These are phyloP conservation scores for Boletus rubropictus DNA, from an alignment of 768 basidiomycete genomes.

Conservation along the genomic window DNA sequence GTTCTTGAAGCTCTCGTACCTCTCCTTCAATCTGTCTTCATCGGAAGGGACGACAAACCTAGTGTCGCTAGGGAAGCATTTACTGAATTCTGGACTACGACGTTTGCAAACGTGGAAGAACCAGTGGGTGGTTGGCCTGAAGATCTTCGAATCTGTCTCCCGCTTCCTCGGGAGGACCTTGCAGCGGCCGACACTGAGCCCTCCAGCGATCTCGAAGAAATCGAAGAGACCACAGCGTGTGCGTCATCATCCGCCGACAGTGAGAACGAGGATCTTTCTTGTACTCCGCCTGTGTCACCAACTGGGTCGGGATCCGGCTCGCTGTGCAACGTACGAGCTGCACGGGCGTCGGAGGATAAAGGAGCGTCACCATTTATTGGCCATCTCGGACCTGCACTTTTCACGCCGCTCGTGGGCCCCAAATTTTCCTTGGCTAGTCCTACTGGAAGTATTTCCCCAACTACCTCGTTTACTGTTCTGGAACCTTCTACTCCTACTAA, in stretches of 20 bases:
- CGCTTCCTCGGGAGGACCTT: neutral
- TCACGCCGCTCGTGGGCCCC: constrained; percentile 8
- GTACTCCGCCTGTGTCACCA: constrained; percentile 11
- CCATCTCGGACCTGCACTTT: constrained; percentile 27
- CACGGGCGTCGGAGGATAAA: neutral
- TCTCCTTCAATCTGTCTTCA: constrained; percentile 55
- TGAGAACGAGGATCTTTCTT: constrained; percentile 4
- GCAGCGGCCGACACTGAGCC: constrained; percentile 14
- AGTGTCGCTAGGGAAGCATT: constrained; percentile 46
- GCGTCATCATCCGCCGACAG: neutral
- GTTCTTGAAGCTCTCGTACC: constrained; percentile 45
- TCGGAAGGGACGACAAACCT: constrained; percentile 44
- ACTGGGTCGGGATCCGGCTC: neutral
- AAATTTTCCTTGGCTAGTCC: constrained; percentile 4
- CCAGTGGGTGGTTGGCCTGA: constrained; percentile 53
- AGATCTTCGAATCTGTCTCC: constrained; percentile 36
- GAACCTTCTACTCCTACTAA: constrained; percentile 28
- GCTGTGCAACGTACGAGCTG: constrained; percentile 1
- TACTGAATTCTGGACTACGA: constrained; percentile 53
- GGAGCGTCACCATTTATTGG: constrained; percentile 19
- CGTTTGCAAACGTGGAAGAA: constrained; percentile 36
- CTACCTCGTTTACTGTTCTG: neutral
- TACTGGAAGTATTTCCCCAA: constrained; percentile 1
- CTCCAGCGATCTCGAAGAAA: constrained; percentile 24
- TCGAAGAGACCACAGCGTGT: constrained; percentile 10